Evolutionary conservation across 1,139 yeast species (phyloP).

Genomic region (Geotrichum fermentans): DNA sequence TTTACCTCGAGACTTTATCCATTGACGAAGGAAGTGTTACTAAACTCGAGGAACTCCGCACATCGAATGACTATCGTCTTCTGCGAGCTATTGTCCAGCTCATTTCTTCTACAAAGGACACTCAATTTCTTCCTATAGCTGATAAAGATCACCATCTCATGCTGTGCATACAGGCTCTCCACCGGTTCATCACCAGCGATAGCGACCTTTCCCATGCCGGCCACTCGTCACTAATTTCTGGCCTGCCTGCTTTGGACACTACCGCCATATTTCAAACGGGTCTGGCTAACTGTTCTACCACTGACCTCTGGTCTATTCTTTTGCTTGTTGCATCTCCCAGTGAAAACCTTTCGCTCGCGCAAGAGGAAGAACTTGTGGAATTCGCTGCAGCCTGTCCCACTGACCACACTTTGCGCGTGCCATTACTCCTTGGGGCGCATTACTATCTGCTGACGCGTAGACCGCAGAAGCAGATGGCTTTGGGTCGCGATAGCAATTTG

Average conservation of each 20-base stretch:
- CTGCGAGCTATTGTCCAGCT: slow-evolving; percentile 35
- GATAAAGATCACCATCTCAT: slow-evolving; percentile 27
- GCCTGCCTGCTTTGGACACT: not conserved
- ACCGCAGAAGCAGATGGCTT: slow-evolving; percentile 10
- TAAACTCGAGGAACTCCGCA: slow-evolving; percentile 37
- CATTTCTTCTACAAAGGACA: slow-evolving; percentile 21
- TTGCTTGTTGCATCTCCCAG: not conserved
- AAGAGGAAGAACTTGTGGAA: slow-evolving; percentile 9
- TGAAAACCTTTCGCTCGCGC: not conserved
- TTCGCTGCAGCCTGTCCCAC: not conserved
- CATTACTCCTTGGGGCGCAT: slow-evolving; percentile 22
- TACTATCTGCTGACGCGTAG: slow-evolving; percentile 14
- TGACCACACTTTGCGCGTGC: slow-evolving; percentile 13
- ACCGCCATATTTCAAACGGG: not conserved
- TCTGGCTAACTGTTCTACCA: not conserved
- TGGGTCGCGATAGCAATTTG: slow-evolving; percentile 11
- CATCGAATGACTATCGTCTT: slow-evolving; percentile 35
- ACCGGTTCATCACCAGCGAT: slow-evolving; percentile 22
- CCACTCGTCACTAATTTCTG: not conserved
- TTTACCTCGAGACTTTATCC: slow-evolving; percentile 27
- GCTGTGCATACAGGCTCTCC: slow-evolving; percentile 24
- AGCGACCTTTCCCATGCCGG: not conserved
- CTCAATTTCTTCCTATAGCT: slow-evolving; percentile 27
- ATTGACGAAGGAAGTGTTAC: slow-evolving; percentile 31
- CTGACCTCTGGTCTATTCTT: slow-evolving; percentile 10